Evolutionary conservation across 192 early-diverging fungal species (phyloP), one percentile per base, ranked within the genome.

Genomic region (Mortierella alpina): DNA sequence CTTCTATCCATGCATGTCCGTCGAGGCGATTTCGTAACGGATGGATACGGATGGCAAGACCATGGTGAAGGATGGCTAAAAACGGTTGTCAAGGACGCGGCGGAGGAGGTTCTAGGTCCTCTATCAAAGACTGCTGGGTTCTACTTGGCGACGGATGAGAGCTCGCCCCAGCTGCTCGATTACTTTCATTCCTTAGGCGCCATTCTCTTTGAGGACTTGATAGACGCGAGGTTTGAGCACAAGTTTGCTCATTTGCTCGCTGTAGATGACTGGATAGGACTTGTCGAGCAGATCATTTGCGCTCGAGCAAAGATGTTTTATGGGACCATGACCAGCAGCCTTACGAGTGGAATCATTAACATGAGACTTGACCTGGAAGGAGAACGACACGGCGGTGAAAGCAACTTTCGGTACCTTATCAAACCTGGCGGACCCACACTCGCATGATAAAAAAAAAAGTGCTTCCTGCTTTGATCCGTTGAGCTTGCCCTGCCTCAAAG

Each of bases 251-350:
- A 70, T 67, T 47, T 76, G 41, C 15, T 68, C 11, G 68, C 59
- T 0, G 63, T 22, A 48, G 75, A 78, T 46, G 75, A 78, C 44
- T 78, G 75, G 62, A 59, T 78, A 20, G 75, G 67, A 5, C 47
- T 70, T 5, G 60, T 77, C 0, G 62, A 70, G 67, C 74, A 69
- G 13, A 13, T 64, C 15, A 70, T 77, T 15, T 77, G 67, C 48
- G 67, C 67, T 0, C 42, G 62, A 8, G 61, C 67, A 1, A 39
- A 8, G 2, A 6, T 7, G 40, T 70, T 77, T 58, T 51, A 51
- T 23, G 74, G 74, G 0, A 65, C 62, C 12, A 75, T 66, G 74
- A 64, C 53, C 18, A 70, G 66, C 20, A 77, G 74, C 14, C 64
- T 77, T 14, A 65, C 67, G 12, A 64, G 67, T 46, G 74, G 67